phyloP scores from a whole-genome alignment of 1,284 basidiomycete genomes.

The Inonotus obliquus region DNA sequence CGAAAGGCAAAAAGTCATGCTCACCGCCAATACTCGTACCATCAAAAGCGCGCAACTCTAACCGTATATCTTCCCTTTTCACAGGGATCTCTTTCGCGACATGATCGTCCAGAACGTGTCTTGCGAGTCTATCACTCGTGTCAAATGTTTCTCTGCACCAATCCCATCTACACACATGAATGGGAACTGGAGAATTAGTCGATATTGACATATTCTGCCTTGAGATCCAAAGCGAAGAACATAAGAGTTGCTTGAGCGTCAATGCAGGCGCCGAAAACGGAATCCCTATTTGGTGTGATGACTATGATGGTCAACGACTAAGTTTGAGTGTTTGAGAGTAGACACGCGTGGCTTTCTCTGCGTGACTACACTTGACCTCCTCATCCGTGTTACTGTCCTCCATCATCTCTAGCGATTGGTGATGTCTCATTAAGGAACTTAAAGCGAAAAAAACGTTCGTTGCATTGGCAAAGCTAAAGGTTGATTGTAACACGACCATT shows the following conservation, averaged over 20 bases:
- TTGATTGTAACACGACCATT: background rate
- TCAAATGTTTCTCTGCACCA: constrained; percentile 22
- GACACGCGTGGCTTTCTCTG: background rate
- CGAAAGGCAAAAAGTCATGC: background rate
- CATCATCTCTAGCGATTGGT: background rate
- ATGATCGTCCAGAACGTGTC: constrained; percentile 23
- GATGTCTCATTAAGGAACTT: background rate
- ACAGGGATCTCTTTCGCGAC: constrained; percentile 22
- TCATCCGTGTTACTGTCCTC: background rate
- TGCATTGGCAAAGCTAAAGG: background rate
- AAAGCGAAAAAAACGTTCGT: background rate
- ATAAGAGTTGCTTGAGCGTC: background rate
- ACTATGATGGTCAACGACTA: background rate
- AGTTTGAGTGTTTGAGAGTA: background rate
- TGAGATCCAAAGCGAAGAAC: background rate
- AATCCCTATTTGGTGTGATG: background rate
- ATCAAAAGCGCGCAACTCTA: constrained; percentile 10
- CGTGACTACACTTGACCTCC: background rate
- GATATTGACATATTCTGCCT: background rate
- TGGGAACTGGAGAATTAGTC: background rate
- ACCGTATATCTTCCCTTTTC: constrained; percentile 19
- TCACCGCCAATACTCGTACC: constrained; percentile 15
- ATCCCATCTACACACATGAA: constrained; percentile 22
- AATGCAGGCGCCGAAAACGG: background rate
- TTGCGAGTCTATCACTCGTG: constrained; percentile 16